phyloP scores from a whole-genome alignment of 1,284 basidiomycete species.

The Schizophyllum commune region DNA sequence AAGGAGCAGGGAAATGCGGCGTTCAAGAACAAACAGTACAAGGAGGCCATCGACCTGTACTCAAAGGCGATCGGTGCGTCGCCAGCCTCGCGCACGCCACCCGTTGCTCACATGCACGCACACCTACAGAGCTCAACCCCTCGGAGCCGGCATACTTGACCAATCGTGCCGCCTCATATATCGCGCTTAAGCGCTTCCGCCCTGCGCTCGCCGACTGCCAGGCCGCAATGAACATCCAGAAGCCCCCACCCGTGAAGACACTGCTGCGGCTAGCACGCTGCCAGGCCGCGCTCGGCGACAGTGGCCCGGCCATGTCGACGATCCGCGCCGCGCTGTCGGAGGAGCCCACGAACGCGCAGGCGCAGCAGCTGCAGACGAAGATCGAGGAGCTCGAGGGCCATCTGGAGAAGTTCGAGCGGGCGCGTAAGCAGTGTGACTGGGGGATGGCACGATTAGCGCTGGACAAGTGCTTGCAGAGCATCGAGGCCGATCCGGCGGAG shows the following conservation, averaged over 20 bases:
- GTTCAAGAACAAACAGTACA: constrained; percentile 64
- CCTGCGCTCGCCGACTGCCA: constrained; percentile 76
- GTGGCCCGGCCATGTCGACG: constrained; percentile 56
- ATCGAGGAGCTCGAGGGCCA: constrained; percentile 57
- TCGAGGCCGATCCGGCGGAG: constrained; percentile 68
- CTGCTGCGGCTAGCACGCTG: constrained; percentile 74
- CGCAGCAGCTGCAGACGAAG: constrained; percentile 52
- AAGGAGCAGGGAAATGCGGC: constrained; percentile 71
- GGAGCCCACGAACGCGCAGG: constrained; percentile 49
- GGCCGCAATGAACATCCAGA: constrained; percentile 60
- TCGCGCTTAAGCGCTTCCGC: constrained; percentile 72
- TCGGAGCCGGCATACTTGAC: constrained; percentile 71
- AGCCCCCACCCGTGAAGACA: constrained; percentile 54
- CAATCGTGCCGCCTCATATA: constrained; percentile 83
- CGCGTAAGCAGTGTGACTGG: constrained; percentile 59
- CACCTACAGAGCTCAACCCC: constrained; percentile 49
- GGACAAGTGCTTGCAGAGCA: constrained; percentile 62
- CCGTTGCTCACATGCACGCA: constrained; percentile 2
- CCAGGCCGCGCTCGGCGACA: constrained; percentile 68
- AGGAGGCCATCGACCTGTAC: constrained; percentile 71
- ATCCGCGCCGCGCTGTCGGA: constrained; percentile 47
- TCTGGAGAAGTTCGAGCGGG: constrained; percentile 52
- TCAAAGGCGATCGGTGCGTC: constrained; percentile 63
- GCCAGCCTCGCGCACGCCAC: background rate
- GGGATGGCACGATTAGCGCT: constrained; percentile 61